phyloP scores from a whole-genome alignment of 257 asterid species.

The Lantana camara region DNA sequence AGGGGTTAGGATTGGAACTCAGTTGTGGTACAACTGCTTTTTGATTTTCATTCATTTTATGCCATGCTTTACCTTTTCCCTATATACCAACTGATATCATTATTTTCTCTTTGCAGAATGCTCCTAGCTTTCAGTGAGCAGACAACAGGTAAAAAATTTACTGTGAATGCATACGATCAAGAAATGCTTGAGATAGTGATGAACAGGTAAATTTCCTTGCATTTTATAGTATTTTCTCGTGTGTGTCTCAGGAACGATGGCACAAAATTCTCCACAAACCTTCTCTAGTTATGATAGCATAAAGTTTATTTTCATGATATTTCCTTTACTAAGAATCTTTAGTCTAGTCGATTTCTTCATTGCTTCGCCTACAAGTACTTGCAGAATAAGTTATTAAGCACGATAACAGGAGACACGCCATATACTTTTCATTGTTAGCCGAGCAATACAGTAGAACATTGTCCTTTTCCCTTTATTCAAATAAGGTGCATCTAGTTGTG shows the following conservation, averaged over 20 bases:
- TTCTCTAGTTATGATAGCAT: conserved; percentile 23
- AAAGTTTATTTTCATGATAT: conserved; percentile 5
- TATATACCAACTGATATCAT: conserved; percentile 20
- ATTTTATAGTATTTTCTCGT: conserved; percentile 8
- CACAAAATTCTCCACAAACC: conserved; percentile 5
- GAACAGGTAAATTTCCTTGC: conserved; percentile 57
- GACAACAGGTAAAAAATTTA: conserved; percentile 71
- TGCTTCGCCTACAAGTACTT: conserved; percentile 14
- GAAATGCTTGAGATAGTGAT: conserved; percentile 96
- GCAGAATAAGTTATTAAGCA: conserved; percentile 3
- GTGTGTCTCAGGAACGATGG: conserved; percentile 8
- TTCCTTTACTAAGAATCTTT: conserved; percentile 7
- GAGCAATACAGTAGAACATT: conserved; percentile 10
- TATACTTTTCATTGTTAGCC: neutral
- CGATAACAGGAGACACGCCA: conserved; percentile 1
- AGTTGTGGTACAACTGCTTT: conserved; percentile 4
- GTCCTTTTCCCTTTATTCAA: conserved; percentile 7
- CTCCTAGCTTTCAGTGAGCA: conserved; percentile 92
- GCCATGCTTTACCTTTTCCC: conserved; percentile 19
- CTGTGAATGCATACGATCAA: conserved; percentile 79
- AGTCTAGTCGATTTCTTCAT: conserved; percentile 24
- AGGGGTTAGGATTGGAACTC: too few species aligned
- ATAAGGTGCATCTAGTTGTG: conserved; percentile 6
- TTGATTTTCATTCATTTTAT: conserved; percentile 17
- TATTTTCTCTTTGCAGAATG: conserved; percentile 62